Evolutionary conservation across 768 basidiomycete species (phyloP).

Genomic region (Lactarius deliciosus): DNA sequence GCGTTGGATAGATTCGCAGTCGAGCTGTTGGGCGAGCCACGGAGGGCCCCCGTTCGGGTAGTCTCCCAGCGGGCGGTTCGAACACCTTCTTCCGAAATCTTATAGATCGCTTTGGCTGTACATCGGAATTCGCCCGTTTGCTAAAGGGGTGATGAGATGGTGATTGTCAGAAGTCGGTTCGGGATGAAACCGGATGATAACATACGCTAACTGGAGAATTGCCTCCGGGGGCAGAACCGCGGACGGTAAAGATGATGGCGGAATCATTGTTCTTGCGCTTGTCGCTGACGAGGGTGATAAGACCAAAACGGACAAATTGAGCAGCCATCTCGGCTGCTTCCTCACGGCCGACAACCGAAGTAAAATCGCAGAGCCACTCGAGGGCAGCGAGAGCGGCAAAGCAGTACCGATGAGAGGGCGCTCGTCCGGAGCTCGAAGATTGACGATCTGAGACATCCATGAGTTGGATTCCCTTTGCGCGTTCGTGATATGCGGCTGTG

Average conservation of each 20-base stretch:
- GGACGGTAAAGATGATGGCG: slow-evolving; percentile 89
- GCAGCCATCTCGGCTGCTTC: slow-evolving; percentile 98
- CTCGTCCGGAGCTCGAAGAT: slow-evolving; percentile 47
- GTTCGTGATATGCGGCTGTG: slow-evolving; percentile 75
- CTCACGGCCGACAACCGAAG: slow-evolving; percentile 92
- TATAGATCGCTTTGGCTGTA: slow-evolving; percentile 93
- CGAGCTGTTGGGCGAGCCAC: slow-evolving; percentile 66
- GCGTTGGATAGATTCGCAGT: slow-evolving; percentile 52
- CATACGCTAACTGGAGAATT: slow-evolving; percentile 74
- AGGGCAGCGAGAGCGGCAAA: slow-evolving; percentile 86
- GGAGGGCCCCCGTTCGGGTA: slow-evolving; percentile 37
- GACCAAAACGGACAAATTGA: slow-evolving; percentile 94
- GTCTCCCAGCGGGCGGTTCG: slow-evolving; percentile 82
- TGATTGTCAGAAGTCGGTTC: slow-evolving; percentile 23
- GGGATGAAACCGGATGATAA: slow-evolving; percentile 26
- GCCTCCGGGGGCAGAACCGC: slow-evolving; percentile 72
- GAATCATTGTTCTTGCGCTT: slow-evolving; percentile 90
- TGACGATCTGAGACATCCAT: slow-evolving; percentile 67
- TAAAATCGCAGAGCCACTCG: slow-evolving; percentile 98
- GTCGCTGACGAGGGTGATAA: slow-evolving; percentile 85
- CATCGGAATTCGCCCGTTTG: slow-evolving; percentile 96
- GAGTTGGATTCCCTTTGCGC: slow-evolving; percentile 69
- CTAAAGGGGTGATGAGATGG: slow-evolving; percentile 40
- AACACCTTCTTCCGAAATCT: slow-evolving; percentile 88
- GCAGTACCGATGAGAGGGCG: slow-evolving; percentile 59